These are phyloP conservation scores for Colletotrichum tanaceti DNA, from an alignment of 2,329 filamentous ascomycete species.

Conservation along the genomic window DNA sequence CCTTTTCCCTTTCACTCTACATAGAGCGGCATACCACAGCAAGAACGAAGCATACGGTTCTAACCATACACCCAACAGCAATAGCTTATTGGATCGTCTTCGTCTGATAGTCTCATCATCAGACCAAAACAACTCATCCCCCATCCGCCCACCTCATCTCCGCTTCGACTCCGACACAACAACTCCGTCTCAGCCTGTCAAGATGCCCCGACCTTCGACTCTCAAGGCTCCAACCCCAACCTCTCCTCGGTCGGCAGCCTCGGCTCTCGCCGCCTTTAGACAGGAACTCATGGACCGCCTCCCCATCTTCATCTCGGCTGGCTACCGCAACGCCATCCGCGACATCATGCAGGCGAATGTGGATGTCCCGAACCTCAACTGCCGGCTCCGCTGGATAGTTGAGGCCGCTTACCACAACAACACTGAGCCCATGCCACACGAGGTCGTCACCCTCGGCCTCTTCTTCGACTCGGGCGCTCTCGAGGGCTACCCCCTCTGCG, in stretches of 20 bases:
- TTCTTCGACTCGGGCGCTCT: constrained; percentile 20
- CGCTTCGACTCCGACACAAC: neutral
- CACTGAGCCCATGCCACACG: constrained; percentile 11
- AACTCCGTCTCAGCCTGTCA: neutral
- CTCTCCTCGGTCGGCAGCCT: neutral
- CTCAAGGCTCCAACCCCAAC: no score
- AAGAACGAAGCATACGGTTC: no score
- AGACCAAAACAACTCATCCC: neutral
- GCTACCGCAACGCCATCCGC: constrained; percentile 5
- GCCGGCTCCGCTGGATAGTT: constrained; percentile 21
- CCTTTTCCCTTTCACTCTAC: no score
- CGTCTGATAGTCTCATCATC: neutral
- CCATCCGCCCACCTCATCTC: neutral
- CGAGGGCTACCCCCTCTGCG: constrained; percentile 4
- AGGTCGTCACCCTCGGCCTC: constrained; percentile 29
- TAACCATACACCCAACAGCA: no score
- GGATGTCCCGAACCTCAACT: constrained; percentile 14
- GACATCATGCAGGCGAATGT: constrained; percentile 14
- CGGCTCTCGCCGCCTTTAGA: constrained; percentile 9
- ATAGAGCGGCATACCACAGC: neutral
- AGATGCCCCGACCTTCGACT: neutral
- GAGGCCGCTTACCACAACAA: constrained; percentile 12
- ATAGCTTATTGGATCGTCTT: neutral
- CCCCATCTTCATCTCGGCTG: constrained; percentile 4
- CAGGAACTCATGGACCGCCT: constrained; percentile 12